Base-by-base conservation (phyloP, 805 yeast genomes). In the Candida taoyuanica region DNA sequence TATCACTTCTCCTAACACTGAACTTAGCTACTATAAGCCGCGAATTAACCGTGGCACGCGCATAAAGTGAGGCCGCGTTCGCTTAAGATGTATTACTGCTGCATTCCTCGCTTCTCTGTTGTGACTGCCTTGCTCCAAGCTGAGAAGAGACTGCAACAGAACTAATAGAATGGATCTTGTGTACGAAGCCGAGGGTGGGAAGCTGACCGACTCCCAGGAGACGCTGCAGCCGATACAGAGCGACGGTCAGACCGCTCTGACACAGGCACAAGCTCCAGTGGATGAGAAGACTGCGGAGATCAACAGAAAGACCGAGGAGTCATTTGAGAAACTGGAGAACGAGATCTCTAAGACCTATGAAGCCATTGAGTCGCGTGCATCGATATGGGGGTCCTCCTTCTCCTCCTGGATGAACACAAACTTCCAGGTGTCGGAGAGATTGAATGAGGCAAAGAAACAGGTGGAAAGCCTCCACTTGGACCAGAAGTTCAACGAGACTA, bases 321-420 rank as follows among this genome's bases (percentile, higher is more conserved):
- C 68, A 1, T 74, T 76, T 36, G 60, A 62, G 17, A 67, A 70
- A 47, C 51, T 79, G 16, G 85, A 78, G 47, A 62, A 62, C 30
- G 78, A 73, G 31, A 68, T 81, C 18, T 78, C 74, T 40, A 58
- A 65, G 16, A 70, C 74, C 4, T 76, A 74, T 57, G 44, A 62
- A 3, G 55, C 60, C 25, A 58, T 78, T 14, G 81, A 76, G 43
- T 43, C 56, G 5, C 60, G 56, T 19, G 64, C 73, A 2, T 53
- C 59, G 1, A 42, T 49, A 1, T 66, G 69, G 40, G 65, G 70
- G 53, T 48, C 36, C 12, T 39, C 46, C 6, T 37, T 47, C 29
- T 60, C 58, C 31, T 65, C 69, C 7, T 59, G 66, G 40, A 47
- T 65, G 16, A 41, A 37, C 41, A 49, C 53, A 7, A 63, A 53